Evolutionary conservation across 2,329 filamentous ascomycete species (phyloP), one percentile per base, ranked within the genome.

Genomic region (Alternaria sp.): DNA sequence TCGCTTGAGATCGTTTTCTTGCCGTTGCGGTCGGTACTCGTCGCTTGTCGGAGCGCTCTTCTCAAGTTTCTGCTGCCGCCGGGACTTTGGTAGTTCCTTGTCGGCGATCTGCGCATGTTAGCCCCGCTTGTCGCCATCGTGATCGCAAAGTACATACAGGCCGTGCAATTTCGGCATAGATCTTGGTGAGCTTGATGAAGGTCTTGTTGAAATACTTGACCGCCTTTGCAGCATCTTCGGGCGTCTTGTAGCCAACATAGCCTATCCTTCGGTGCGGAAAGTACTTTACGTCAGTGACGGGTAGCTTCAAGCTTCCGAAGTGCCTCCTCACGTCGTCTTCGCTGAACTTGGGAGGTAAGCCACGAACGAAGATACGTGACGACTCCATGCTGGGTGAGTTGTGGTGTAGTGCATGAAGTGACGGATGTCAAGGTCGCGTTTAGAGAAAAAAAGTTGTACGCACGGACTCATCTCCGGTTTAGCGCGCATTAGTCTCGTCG

Each of bases 141-240:
- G 8, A 30, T 48, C 5, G 32, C 22, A 57, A 28, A 9, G 26
- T 1, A 49, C 86, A 76, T 82, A 96, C 91, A 61, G 95, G 90
- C 77, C 87, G 89, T 57, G 95, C 95, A 74, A 95, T 82, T 81
- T 97, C 94, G 63, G 97, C 95, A 30, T 86, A 86, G 72, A 99
- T 93, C 82, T 90, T 96, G 59, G 94, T 97, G 91, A 97, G 95
- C 71, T 93, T 92, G 72, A 99, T 93, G 80, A 93, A 99, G 65
- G 94, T 90, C 77, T 88, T 92, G 84, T 99, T 94, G 85, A 97
- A 97, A 83, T 97, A 96, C 79, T 92, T 94, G 77, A 96, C 91
- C 44, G 95, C 94, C 74, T 89, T 87, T 58, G 87, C 84, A 57
- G 95, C 95, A 76, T 92, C 90, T 63, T 94, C 88, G 14, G 91